These are phyloP conservation scores for Exidia glandulosa DNA, from an alignment of 768 basidiomycete species.

Conservation along the genomic window DNA sequence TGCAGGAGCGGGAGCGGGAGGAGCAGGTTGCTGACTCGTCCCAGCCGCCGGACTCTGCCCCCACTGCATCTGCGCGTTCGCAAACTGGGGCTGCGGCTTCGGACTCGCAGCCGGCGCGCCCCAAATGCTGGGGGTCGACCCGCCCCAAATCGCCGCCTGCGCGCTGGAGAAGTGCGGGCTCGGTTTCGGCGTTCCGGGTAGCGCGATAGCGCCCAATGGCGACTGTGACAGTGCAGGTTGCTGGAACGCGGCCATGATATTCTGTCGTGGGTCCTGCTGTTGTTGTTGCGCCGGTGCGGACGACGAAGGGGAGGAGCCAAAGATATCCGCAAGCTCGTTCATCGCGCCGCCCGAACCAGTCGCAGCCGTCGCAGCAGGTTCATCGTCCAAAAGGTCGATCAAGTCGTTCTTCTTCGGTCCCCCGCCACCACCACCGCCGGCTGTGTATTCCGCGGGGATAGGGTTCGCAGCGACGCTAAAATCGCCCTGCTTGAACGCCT, in stretches of 20 bases:
- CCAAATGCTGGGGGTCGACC: not conserved
- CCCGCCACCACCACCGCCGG: not conserved
- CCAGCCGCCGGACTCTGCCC: constrained; percentile 14
- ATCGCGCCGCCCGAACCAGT: constrained; percentile 11
- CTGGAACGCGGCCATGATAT: not conserved
- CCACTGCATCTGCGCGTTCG: constrained; percentile 4
- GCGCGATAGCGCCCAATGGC: constrained; percentile 16
- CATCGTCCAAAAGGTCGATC: constrained; percentile 67
- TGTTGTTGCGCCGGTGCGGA: constrained; percentile 7
- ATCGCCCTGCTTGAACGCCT: constrained; percentile 89
- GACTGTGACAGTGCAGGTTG: constrained; percentile 3
- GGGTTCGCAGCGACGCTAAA: constrained; percentile 57
- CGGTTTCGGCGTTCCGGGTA: constrained; percentile 20
- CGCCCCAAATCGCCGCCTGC: not conserved
- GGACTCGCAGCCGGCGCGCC: constrained; percentile 8
- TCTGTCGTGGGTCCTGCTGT: constrained; percentile 18
- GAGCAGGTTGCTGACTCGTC: constrained; percentile 7
- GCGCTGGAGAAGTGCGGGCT: not conserved
- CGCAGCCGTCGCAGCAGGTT: constrained; percentile 7
- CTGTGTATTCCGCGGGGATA: constrained; percentile 48
- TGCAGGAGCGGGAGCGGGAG: constrained; percentile 9
- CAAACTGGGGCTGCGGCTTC: constrained; percentile 9
- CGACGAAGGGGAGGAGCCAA: constrained; percentile 30
- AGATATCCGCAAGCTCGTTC: constrained; percentile 57
- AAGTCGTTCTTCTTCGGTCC: constrained; percentile 24